Conservation (phyloP, 202 grass and related monocot species). For the Zoysia matrella region DNA sequence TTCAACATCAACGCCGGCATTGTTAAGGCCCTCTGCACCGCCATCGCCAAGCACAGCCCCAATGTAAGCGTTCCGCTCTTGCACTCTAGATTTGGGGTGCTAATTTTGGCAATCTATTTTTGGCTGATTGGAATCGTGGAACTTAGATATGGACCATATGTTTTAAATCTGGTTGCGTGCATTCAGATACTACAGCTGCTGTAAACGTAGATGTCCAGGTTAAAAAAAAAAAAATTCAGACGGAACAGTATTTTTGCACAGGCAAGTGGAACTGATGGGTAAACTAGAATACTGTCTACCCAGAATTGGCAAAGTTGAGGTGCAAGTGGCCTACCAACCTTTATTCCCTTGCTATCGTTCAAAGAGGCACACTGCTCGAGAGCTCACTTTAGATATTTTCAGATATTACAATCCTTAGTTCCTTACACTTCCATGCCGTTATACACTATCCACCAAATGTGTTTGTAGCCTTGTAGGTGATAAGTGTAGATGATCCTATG, state of each 20-base stretch:
- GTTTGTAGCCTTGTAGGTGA: too few relatives aligned
- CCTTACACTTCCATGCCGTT: neutral
- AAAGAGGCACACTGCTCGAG: neutral
- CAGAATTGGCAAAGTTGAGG: neutral
- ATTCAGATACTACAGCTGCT: too few relatives aligned
- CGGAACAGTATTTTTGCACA: neutral
- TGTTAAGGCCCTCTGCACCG: slow-evolving; percentile 83
- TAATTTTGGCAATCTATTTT: neutral
- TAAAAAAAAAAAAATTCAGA: too few relatives aligned
- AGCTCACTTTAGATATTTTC: neutral
- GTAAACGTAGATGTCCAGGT: too few relatives aligned
- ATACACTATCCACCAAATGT: neutral
- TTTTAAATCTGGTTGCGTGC: slow-evolving; percentile 12
- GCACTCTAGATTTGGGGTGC: slow-evolving; percentile 27
- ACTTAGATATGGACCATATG: neutral
- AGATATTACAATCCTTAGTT: too few relatives aligned
- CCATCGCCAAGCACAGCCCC: slow-evolving; percentile 91
- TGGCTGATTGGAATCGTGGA: neutral
- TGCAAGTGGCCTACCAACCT: neutral
- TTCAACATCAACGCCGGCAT: too few relatives aligned
- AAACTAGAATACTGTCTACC: neutral
- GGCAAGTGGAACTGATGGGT: neutral
- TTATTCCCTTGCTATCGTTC: neutral
- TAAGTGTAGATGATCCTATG: neutral
- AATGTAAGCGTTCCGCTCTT: slow-evolving; percentile 51